Conservation (phyloP, 1,284 basidiomycete genomes). For the Rhodotorula sp. region DNA sequence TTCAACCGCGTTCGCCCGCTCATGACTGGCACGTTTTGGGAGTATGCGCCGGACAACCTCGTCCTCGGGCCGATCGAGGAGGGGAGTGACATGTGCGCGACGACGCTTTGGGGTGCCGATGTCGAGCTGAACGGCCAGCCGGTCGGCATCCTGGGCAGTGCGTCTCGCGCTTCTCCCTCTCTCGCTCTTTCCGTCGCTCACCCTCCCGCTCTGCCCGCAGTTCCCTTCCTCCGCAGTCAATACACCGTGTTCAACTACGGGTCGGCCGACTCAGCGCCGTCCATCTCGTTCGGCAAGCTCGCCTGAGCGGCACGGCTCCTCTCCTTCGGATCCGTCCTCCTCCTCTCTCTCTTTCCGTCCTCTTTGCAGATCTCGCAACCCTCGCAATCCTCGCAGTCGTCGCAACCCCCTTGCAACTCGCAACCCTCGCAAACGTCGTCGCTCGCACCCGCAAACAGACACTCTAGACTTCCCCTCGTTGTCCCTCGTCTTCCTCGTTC, state of each 20-base stretch:
- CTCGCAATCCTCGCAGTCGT: neutral
- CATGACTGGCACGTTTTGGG: neutral
- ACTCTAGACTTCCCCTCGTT: no score
- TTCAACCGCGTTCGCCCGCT: neutral
- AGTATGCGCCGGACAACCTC: neutral
- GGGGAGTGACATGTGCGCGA: neutral
- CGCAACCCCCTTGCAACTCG: neutral
- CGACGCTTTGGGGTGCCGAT: conserved; percentile 4
- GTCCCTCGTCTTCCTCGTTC: neutral
- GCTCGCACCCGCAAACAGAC: neutral
- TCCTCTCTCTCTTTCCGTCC: neutral
- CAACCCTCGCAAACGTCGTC: neutral
- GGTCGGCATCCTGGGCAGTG: conserved; percentile 6
- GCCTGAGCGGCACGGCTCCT: neutral
- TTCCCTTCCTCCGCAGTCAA: neutral
- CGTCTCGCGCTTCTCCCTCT: neutral
- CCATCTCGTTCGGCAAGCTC: conserved; percentile 1
- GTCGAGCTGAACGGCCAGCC: neutral
- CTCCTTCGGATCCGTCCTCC: neutral
- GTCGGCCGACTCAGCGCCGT: neutral
- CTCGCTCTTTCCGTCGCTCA: neutral
- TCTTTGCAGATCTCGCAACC: neutral
- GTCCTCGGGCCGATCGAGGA: neutral
- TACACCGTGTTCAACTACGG: conserved; percentile 1
- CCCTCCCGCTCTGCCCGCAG: neutral